phyloP scores from a whole-genome alignment of 179 eudicot species.

The Beta lomatogona region DNA sequence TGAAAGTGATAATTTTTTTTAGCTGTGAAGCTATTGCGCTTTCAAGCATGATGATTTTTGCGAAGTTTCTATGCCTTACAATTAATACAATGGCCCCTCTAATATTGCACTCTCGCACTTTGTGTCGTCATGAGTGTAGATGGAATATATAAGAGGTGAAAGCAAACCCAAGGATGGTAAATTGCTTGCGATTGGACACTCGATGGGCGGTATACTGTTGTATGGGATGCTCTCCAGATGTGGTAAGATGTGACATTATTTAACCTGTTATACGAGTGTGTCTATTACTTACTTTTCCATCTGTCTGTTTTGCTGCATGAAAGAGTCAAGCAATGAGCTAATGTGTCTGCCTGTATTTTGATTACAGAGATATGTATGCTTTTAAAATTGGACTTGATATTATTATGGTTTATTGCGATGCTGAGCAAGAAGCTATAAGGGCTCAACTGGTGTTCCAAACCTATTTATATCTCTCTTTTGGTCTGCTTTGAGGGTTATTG shows the following conservation, averaged over 20 bases:
- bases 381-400: not conserved
- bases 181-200: slow-evolving; percentile 91
- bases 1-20: not conserved
- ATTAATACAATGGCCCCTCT: slow-evolving; percentile 2
- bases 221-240: slow-evolving; percentile 80
- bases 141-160: slow-evolving; percentile 82
- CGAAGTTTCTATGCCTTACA: not conserved
- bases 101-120: not conserved
- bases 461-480: not conserved
- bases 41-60: not conserved
- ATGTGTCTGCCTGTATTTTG: not conserved
- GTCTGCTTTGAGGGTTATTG: not conserved
- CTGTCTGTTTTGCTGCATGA: slow-evolving; percentile 4
- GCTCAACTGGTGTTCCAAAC: not conserved
- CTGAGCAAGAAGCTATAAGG: not conserved
- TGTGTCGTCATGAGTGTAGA: slow-evolving; percentile 43
- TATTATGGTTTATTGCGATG: not conserved
- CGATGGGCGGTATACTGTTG: slow-evolving; percentile 97
- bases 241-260: slow-evolving; percentile 48
- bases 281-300: not conserved
- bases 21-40: not conserved
- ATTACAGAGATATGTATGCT: not conserved
- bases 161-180: slow-evolving; percentile 81
- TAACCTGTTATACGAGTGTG: not conserved
- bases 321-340: not conserved